Evolutionary conservation across 179 eudicot genomes (phyloP), one percentile per base, ranked within the genome.

Genomic region (Spinacia oleracea): DNA sequence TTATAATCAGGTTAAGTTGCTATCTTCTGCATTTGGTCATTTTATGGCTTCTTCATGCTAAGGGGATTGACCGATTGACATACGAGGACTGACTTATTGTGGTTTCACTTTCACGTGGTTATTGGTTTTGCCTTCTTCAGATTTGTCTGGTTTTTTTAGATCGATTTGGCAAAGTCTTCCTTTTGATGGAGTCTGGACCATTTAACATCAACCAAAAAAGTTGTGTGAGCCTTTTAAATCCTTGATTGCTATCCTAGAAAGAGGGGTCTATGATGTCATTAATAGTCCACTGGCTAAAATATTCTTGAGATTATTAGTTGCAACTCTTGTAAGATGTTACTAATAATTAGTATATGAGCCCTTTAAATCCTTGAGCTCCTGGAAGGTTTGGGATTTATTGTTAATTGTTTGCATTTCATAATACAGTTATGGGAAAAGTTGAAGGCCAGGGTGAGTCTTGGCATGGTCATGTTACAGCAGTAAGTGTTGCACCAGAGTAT

Each of bases 391-490:
- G 46, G 35, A 50, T 23, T 14, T 67, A 15, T 23, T 32, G 29
- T 18, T 69, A 31, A 38, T 60, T 60, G 34, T 73, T 68, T 50
- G 50, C 9, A 43, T 50, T 23, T 62, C 9, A 50, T 48, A 51
- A 2, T 51, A 38, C 29, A 96, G 99, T 96, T 76, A 96, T 96
- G 99, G 99, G 99, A 46, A 96, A 96, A 88, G 97, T 96, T 80
- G 99, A 96, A 89, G 99, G 99, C 69, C 97, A 96, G 84, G 99
- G 99, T 51, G 98, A 96, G 87, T 93, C 97, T 66, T 96, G 99
- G 99, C 99, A 96, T 90, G 99, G 99, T 60, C 99, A 93, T 84
- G 99, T 96, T 69, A 96, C 99, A 56, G 94, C 99, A 74, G 96
- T 96, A 34, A 93, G 91, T 75, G 99, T 96, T 83, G 89, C 94